Conservation (phyloP, 2,329 filamentous ascomycete genomes). For the Amylocarpus encephaloides region DNA sequence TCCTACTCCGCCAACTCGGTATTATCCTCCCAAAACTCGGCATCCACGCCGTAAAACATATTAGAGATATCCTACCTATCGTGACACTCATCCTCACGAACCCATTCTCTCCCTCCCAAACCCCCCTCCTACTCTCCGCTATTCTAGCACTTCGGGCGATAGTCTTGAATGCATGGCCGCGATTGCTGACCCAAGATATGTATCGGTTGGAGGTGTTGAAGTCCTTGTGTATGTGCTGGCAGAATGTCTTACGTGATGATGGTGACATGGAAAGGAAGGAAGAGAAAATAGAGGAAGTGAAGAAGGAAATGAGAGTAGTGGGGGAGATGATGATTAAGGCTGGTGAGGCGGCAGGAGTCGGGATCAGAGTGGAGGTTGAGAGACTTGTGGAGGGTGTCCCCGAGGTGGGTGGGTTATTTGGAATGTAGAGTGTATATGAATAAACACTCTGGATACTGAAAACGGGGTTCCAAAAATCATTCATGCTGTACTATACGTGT, state of each 20-base stretch:
- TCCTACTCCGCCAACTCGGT: slow-evolving; percentile 4
- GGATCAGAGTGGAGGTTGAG: slow-evolving; percentile 20
- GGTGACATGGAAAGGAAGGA: background rate
- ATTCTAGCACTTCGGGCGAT: slow-evolving; percentile 46
- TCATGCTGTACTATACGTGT: too few species aligned
- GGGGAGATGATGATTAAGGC: slow-evolving; percentile 23
- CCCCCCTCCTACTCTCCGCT: slow-evolving; percentile 45
- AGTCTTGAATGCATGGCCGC: slow-evolving; percentile 62
- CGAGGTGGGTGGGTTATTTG: slow-evolving; percentile 27
- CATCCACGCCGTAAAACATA: background rate
- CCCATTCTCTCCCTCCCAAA: slow-evolving; percentile 53
- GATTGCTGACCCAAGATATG: slow-evolving; percentile 35
- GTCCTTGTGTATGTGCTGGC: slow-evolving; percentile 56
- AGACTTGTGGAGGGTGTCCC: slow-evolving; percentile 27
- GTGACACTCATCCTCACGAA: slow-evolving; percentile 59
- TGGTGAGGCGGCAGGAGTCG: slow-evolving; percentile 9
- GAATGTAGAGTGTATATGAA: too few species aligned
- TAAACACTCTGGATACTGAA: too few species aligned
- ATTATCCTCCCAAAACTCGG: background rate
- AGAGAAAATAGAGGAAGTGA: slow-evolving; percentile 11
- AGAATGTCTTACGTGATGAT: too few species aligned
- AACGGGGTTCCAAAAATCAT: too few species aligned
- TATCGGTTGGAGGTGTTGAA: slow-evolving; percentile 60
- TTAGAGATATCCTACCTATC: slow-evolving; percentile 61
- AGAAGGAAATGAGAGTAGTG: slow-evolving; percentile 16